These are phyloP conservation scores for Spatholobus suberectus DNA, from an alignment of 306 rosid species.

Conservation along the genomic window DNA sequence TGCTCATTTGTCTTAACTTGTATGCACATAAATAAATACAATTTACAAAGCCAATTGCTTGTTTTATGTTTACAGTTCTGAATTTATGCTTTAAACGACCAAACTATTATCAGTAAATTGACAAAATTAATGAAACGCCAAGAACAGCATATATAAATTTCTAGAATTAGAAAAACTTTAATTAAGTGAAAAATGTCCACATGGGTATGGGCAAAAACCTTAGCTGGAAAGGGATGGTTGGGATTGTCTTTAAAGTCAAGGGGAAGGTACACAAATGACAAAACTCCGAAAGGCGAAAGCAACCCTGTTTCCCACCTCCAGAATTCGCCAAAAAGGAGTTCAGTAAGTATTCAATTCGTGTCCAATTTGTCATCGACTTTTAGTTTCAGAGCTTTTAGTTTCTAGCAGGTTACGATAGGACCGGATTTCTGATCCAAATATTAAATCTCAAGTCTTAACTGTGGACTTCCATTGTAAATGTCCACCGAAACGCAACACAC, in stretches of 20 bases:
- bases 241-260: conserved; percentile 35
- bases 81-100: neutral
- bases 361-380: conserved; percentile 23
- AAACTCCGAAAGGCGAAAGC: conserved; percentile 38
- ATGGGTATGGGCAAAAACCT: conserved; percentile 28
- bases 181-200: conserved; percentile 22
- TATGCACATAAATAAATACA: neutral
- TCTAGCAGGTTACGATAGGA: neutral
- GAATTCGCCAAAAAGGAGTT: too few species aligned
- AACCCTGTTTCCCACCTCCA: neutral
- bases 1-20: neutral
- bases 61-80: neutral
- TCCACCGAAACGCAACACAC: neutral
- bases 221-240: conserved; percentile 46
- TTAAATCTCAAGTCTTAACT: neutral
- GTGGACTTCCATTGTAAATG: neutral
- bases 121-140: neutral
- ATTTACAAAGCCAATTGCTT: neutral
- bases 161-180: neutral
- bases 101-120: too few species aligned
- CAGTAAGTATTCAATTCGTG: neutral
- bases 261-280: conserved; percentile 13
- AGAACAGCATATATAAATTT: neutral
- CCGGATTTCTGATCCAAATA: conserved; percentile 8
- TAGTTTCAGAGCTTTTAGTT: conserved; percentile 7